A percentile compares a stretch with the other conserved stretches of the same genome.
phyloP scores from a whole-genome alignment of 331 rosid species.

The Cydonia oblonga region DNA sequence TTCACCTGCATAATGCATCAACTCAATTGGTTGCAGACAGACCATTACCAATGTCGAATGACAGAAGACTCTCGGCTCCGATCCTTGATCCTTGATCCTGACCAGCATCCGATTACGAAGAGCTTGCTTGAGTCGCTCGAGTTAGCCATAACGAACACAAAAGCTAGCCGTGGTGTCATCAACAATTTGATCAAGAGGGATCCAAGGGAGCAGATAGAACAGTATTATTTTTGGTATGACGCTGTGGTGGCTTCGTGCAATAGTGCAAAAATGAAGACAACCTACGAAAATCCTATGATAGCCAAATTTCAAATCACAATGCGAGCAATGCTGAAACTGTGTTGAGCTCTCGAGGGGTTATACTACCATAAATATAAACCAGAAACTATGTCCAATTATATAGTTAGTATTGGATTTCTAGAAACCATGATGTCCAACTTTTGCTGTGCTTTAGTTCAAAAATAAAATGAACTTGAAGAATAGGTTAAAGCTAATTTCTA shows the following conservation, averaged over 20 bases:
- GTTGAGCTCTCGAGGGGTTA: background rate
- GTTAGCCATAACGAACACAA: no score
- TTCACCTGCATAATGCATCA: background rate
- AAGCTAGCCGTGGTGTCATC: no score
- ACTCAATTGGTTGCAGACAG: background rate
- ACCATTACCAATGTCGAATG: background rate
- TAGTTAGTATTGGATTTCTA: background rate
- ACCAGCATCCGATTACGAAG: no score
- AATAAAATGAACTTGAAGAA: no score
- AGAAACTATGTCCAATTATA: constrained; percentile 2
- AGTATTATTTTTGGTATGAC: background rate
- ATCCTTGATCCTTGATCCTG: no score
- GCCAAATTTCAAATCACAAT: constrained; percentile 7
- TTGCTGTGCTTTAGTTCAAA: no score
- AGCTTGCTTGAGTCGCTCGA: no score
- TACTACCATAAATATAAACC: background rate
- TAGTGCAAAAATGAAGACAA: background rate
- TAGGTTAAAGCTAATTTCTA: no score
- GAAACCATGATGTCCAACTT: no score
- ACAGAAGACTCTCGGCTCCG: background rate
- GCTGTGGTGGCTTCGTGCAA: background rate
- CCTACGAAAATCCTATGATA: background rate
- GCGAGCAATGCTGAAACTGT: background rate
- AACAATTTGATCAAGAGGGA: background rate
- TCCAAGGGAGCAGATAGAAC: background rate